These are phyloP conservation scores for Aspergillus sp. DNA, from an alignment of 2,329 filamentous ascomycete genomes.

Conservation along the genomic window DNA sequence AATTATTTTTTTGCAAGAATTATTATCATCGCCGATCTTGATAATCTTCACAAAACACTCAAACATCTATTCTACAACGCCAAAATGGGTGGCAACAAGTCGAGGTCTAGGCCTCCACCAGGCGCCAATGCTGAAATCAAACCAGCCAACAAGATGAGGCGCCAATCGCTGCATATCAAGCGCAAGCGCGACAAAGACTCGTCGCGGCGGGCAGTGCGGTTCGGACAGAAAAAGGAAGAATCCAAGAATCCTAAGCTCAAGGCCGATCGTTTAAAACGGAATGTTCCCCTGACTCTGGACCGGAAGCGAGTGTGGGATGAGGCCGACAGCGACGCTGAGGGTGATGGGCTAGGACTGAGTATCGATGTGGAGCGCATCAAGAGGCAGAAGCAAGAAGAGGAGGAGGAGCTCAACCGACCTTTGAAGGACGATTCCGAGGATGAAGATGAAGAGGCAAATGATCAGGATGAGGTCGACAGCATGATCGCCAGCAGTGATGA, in stretches of 20 bases:
- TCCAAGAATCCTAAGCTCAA: constrained; percentile 73
- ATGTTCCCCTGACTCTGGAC: constrained; percentile 77
- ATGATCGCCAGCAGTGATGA: constrained; percentile 63
- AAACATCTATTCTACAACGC: constrained; percentile 1
- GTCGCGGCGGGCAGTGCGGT: constrained; percentile 69
- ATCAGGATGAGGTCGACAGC: constrained; percentile 63
- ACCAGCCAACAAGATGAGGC: constrained; percentile 71
- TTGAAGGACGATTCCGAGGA: constrained; percentile 42
- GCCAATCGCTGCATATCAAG: constrained; percentile 72
- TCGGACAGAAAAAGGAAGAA: constrained; percentile 78
- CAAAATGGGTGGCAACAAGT: constrained; percentile 48
- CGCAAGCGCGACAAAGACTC: constrained; percentile 73
- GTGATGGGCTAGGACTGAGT: constrained; percentile 40
- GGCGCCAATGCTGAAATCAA: constrained; percentile 49
- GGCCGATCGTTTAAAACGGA: constrained; percentile 67
- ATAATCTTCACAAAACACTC: constrained; percentile 3
- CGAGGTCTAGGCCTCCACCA: constrained; percentile 37
- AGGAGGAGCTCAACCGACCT: constrained; percentile 34
- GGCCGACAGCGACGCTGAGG: constrained; percentile 49
- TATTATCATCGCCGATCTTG: not conserved
- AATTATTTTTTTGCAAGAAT: constrained; percentile 22
- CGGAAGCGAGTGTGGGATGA: constrained; percentile 89
- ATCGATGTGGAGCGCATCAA: constrained; percentile 48
- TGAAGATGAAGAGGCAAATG: constrained; percentile 41
- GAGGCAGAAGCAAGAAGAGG: constrained; percentile 42